Percentiles rank a stretch among this genome's conserved stretches.
Conservation (phyloP, 352 stramenopile species). For the Globisporangium radiosum region DNA sequence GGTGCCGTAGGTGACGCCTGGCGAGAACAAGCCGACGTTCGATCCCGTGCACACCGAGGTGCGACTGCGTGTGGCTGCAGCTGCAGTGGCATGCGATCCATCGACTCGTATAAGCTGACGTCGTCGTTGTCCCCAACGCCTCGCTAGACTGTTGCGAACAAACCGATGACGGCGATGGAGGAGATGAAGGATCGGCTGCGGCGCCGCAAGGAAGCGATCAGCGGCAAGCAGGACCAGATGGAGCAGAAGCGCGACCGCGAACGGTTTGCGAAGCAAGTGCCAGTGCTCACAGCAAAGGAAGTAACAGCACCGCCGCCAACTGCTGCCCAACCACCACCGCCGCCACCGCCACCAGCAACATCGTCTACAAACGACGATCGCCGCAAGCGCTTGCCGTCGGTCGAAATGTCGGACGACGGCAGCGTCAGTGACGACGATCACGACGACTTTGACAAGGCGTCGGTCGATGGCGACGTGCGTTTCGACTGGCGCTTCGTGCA, state of each 20-base stretch:
- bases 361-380: conserved; percentile 11
- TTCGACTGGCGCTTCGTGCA: no score
- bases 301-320: conserved; percentile 25
- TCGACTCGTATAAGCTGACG: not conserved
- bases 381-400: conserved; percentile 41
- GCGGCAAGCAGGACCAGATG: conserved; percentile 78
- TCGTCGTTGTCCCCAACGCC: not conserved
- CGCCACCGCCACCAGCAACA: not conserved
- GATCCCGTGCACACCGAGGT: conserved; percentile 5
- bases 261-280: conserved; percentile 59
- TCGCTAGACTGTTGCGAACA: conserved; percentile 17
- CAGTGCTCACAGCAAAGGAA: conserved; percentile 75
- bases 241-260: conserved; percentile 74
- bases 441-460: conserved; percentile 39
- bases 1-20: conserved; percentile 23
- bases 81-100: not conserved
- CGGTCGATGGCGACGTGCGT: conserved; percentile 59
- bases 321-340: conserved; percentile 11
- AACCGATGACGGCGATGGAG: conserved; percentile 69
- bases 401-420: conserved; percentile 82
- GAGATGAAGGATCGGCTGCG: conserved; percentile 81
- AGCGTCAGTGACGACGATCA: conserved; percentile 36
- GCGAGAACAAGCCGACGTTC: conserved; percentile 17
- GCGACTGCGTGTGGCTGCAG: not conserved
- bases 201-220: conserved; percentile 69